A percentile compares a stretch with the other conserved stretches of the same genome.
Conservation (phyloP, 345 rosid genomes). For the Firmiana major region DNA sequence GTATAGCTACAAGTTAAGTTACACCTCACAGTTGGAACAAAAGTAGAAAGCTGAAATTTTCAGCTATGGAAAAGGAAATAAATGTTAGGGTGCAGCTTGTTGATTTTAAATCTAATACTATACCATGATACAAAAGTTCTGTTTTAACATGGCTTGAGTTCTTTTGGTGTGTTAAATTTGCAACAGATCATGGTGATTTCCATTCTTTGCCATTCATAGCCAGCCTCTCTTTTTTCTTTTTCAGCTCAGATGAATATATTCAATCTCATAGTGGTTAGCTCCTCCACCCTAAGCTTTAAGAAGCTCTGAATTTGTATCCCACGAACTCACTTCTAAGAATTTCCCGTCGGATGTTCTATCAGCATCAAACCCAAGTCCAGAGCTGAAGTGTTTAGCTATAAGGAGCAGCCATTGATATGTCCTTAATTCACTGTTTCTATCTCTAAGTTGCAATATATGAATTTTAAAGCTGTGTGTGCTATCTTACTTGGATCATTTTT, state of each 20-base stretch:
- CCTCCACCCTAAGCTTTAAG: neutral
- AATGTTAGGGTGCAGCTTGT: neutral
- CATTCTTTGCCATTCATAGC: neutral
- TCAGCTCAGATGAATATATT: neutral
- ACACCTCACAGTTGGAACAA: neutral
- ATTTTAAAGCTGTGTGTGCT: neutral
- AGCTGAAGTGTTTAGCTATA: neutral
- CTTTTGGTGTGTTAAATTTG: neutral
- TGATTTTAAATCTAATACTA: neutral
- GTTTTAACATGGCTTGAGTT: neutral
- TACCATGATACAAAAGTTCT: neutral
- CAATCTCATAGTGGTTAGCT: neutral
- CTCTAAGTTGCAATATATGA: neutral
- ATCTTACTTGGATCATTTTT: neutral
- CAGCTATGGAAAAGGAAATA: neutral
- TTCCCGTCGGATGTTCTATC: neutral
- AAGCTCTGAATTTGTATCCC: neutral
- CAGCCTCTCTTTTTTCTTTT: neutral
- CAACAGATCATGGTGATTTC: neutral
- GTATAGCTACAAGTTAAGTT: neutral
- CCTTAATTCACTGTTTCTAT: neutral
- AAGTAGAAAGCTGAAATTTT: neutral
- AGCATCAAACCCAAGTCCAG: neutral
- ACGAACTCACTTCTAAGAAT: neutral
- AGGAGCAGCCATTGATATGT: neutral